These are phyloP conservation scores for Tulasnella calospora DNA, from an alignment of 768 basidiomycete species.

Conservation along the genomic window DNA sequence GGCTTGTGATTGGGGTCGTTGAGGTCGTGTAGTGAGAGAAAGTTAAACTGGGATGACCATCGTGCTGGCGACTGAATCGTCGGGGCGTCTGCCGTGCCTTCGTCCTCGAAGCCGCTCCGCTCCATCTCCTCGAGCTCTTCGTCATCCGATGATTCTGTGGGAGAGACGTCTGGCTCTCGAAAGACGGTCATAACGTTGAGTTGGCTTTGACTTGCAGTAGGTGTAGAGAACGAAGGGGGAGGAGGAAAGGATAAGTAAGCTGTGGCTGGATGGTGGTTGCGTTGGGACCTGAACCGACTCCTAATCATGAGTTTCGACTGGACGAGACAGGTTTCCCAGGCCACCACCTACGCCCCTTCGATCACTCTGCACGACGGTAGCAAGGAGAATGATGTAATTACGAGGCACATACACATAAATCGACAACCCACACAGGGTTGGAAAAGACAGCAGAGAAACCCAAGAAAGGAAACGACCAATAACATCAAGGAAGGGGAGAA, in stretches of 20 bases:
- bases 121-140: constrained; percentile 24
- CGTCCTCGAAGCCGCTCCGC: constrained; percentile 23
- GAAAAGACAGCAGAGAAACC: not conserved
- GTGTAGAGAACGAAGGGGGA: not conserved
- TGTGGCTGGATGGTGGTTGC: constrained; percentile 1
- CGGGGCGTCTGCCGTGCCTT: constrained; percentile 9
- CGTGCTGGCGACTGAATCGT: constrained; percentile 52
- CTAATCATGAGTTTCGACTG: not conserved
- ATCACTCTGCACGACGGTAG: constrained; percentile 1
- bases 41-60: constrained; percentile 43
- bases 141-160: constrained; percentile 20
- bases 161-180: constrained; percentile 17
- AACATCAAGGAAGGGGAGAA: not conserved
- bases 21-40: constrained; percentile 38
- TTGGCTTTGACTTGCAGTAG: not conserved
- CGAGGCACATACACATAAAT: not conserved
- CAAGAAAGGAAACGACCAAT: not conserved
- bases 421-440: not conserved
- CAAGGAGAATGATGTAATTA: not conserved
- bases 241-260: not conserved
- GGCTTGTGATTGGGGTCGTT: constrained; percentile 28
- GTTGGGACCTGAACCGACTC: constrained; percentile 7
- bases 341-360: not conserved
- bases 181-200: constrained; percentile 7
- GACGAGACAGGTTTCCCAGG: constrained; percentile 3